phyloP scores from a whole-genome alignment of 768 basidiomycete species.

The Macrocybe gigantea region DNA sequence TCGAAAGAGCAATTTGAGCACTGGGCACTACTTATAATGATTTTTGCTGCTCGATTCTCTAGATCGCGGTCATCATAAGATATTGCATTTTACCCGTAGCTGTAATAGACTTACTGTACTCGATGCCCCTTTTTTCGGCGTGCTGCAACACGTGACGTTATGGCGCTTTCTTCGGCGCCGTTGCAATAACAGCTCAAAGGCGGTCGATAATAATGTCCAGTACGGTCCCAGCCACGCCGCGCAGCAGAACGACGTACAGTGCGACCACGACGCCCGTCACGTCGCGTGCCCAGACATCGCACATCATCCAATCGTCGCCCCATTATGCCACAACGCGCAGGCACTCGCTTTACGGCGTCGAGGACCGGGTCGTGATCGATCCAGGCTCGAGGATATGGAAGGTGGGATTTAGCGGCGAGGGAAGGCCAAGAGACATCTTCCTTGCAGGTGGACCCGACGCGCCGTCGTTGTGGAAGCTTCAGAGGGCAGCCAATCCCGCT shows the following conservation, averaged over 20 bases:
- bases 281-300: slow-evolving; percentile 39
- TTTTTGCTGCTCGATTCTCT: slow-evolving; percentile 39
- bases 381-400: slow-evolving; percentile 94
- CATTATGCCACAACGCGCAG: slow-evolving; percentile 81
- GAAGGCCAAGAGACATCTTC: slow-evolving; percentile 85
- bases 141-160: no score
- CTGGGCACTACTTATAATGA: slow-evolving; percentile 72
- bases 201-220: no score
- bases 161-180: no score
- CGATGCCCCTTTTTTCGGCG: no score
- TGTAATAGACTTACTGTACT: no score
- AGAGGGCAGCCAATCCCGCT: slow-evolving; percentile 42
- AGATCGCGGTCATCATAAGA: neutral
- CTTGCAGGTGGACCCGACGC: slow-evolving; percentile 41
- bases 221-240: slow-evolving; percentile 30
- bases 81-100: no score
- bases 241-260: slow-evolving; percentile 25
- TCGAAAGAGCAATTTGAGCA: slow-evolving; percentile 97
- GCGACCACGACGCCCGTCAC: slow-evolving; percentile 52
- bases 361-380: slow-evolving; percentile 93
- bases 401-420: slow-evolving; percentile 96
- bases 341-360: slow-evolving; percentile 94
- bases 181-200: no score
- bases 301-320: slow-evolving; percentile 64
- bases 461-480: slow-evolving; percentile 54